Conservation (phyloP, 139 green algal species). For the Yamagishiella unicocca region DNA sequence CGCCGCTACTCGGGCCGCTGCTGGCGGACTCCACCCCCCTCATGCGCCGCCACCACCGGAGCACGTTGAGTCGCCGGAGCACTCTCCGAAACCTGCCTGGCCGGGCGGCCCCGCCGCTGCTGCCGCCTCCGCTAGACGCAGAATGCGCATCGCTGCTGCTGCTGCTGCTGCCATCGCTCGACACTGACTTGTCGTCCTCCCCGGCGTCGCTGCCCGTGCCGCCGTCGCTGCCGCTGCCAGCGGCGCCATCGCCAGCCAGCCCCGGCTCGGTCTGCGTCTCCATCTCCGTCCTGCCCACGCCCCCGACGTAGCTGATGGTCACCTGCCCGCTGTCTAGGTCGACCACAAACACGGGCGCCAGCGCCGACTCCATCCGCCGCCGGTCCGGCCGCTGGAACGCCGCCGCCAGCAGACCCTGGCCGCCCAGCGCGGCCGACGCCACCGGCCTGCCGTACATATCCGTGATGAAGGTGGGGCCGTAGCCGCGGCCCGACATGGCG, state of each 20-base stretch:
- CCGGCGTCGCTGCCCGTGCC: neutral
- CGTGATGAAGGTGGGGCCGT: no score
- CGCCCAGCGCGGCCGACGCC: neutral
- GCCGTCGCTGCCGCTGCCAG: neutral
- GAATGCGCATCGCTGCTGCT: neutral
- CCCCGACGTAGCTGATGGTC: neutral
- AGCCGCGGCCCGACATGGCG: no score
- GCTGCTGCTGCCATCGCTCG: neutral
- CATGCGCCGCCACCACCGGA: neutral
- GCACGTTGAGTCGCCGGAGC: neutral
- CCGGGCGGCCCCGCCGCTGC: neutral
- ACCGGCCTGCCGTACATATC: no score
- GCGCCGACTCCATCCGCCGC: conserved; percentile 1
- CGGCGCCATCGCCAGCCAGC: neutral
- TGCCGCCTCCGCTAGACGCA: neutral
- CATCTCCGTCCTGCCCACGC: neutral
- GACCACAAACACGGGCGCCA: conserved; percentile 31
- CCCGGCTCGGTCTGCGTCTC: neutral
- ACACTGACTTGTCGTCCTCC: neutral
- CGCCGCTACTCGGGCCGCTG: neutral
- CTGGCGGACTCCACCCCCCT: neutral
- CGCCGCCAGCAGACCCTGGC: neutral
- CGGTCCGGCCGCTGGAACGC: neutral
- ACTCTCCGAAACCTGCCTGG: neutral
- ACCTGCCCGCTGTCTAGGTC: conserved; percentile 7